Evolutionary conservation across 2,329 filamentous ascomycete species (phyloP), one percentile per base, ranked within the genome.

Genomic region (Neospermospora avenae): DNA sequence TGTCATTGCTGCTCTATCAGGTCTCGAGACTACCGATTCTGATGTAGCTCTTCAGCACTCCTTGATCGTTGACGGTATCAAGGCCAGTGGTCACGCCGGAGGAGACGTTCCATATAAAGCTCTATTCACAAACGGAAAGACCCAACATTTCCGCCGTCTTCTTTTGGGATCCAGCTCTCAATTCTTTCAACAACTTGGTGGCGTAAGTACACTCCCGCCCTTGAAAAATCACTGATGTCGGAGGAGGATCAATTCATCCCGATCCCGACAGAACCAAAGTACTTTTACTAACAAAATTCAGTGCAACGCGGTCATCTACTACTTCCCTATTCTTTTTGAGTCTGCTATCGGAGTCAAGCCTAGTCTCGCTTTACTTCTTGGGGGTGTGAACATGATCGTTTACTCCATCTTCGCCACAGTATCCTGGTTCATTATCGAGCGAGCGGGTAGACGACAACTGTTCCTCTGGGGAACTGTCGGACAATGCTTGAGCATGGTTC

Each of bases 1-100:
- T 41, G 95, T 99, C 53, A 97, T 98, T 76, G 93, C 95, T 63
- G 97, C 97, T 72, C 81, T 98, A 5, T 96, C 96, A 70, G 93
- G 93, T 67, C 73, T 58, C 64, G 74, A 77, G n/a, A 68, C 76
- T 6, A 76, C 82, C n/a, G 74, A 80, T 54, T 75, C 76, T 14
- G 67, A 69, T n/a, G 67, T 70, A 6, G 64, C 69, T 22, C 68
- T 73, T 56, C 69, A 71, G 44, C 66, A 71, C 56, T 69, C 68
- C 13, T 58, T 75, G 14, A 72, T 73, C 37, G 67, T 74, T 20
- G 70, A 74, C 42, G 69, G 73, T 41, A 80, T 80, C 49, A 73
- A 69, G 67, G 62, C 72, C 65, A 58, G 74, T 42, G 70, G 74
- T 11, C 66, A 69, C 49, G 59, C 67, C 25, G 71, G 70, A 20